Evolutionary conservation across 805 yeast species (phyloP).

Genomic region (Candida nanaspora): DNA sequence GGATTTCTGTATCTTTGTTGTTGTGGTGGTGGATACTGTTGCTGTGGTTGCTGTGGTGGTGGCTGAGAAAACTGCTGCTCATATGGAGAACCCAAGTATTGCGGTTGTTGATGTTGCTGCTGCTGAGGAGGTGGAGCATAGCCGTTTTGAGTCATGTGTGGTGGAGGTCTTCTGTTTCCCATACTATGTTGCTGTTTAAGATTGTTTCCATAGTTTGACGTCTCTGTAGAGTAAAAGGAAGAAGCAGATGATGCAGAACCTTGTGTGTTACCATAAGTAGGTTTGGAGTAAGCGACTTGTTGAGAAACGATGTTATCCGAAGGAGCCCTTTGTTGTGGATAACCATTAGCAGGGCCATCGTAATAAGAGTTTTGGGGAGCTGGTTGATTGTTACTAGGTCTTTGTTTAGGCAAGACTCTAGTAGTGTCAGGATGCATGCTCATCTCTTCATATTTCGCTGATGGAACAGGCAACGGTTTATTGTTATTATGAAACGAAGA

Average conservation of each 20-base stretch:
- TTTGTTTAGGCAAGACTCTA: conserved; percentile 12
- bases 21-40: conserved; percentile 10
- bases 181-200: conserved; percentile 10
- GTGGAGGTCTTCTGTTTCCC: conserved; percentile 5
- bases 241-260: conserved; percentile 4
- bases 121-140: conserved; percentile 5
- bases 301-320: conserved; percentile 17
- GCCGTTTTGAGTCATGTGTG: background rate
- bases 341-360: no score
- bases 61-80: conserved; percentile 7
- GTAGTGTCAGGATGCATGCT: background rate
- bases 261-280: background rate
- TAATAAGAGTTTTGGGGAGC: background rate
- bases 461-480: conserved; percentile 1
- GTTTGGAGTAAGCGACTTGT: conserved; percentile 8
- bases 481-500: conserved; percentile 20
- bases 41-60: conserved; percentile 12
- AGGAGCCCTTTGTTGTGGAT: conserved; percentile 18
- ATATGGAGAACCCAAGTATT: conserved; percentile 3
- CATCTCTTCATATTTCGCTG: background rate
- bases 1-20: conserved; percentile 11
- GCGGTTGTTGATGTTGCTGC: conserved; percentile 9
- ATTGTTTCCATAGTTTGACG: no score
- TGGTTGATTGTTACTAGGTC: conserved; percentile 3
- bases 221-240: conserved; percentile 3